These are phyloP conservation scores for Helianthus annuus DNA, from an alignment of 129 eudicot species.

Conservation along the genomic window HanXRQr2.0-SUNRISE NC_035435.2:20276284-20276783, in stretches of 20 bases:
- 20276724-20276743: too few species aligned
- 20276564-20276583: too few species aligned
- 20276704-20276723: too few species aligned
- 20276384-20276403: conserved; percentile 35
- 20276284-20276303: conserved; percentile 55
- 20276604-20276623: too few species aligned
- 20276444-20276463: conserved; percentile 53
- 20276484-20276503: conserved; percentile 39
- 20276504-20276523: conserved; percentile 35
- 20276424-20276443: conserved; percentile 22
- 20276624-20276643: too few species aligned
- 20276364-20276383: conserved; percentile 31
- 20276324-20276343: conserved; percentile 5
- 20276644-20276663: too few species aligned
- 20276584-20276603: too few species aligned
- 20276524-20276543: not conserved
- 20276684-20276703: too few species aligned
- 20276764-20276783: too few species aligned
- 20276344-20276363: conserved; percentile 32
- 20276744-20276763: too few species aligned
- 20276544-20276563: too few species aligned
- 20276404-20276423: conserved; percentile 25
- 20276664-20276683: too few species aligned
- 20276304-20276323: conserved; percentile 39
- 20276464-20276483: conserved; percentile 20